Evolutionary conservation across 176 grass and related monocot species (phyloP), one percentile per base, ranked within the genome.

Genomic region (Cymbopogon citratus): DNA sequence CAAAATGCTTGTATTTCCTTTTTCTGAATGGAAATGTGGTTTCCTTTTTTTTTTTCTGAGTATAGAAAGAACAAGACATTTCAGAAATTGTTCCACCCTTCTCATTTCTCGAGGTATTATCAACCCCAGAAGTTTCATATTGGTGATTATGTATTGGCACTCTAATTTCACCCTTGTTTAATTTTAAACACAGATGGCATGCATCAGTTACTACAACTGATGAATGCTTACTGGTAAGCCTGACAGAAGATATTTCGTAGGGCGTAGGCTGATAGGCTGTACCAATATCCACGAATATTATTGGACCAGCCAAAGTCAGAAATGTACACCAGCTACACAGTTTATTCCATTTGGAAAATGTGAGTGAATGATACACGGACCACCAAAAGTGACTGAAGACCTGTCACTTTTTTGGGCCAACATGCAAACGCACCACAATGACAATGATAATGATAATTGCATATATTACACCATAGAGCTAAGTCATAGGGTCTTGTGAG

Each of bases 221-320:
- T 29, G 27, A 63, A 69, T 21, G 80, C 39, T 48, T 69, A 85
- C 34, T 0, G 7, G 54, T 43, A 63, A 80, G 40, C 23, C 31
- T 63, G 34, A 33, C 33, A 41, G 29, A 45, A 81, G 83, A 89
- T 85, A 85, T 77, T 81, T 77, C 44, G 12, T 72, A 85, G 87
- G 82, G 65, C 44, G 16, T 72, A 85, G 87, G 82, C 29, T 65
- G 43, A 65, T 77, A 85, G 70, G 40, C 43, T 85, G 13, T 77
- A 71, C 27, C 31, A 85, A 34, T 59, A 85, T 57, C 27, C 34
- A 77, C 34, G 70, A 71, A 85, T 77, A 89, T 85, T 85, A 26
- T 77, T 66, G 54, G 19, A 16, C 35, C 71, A 26, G 48, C 71
- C 34, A 63, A 75, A 76, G 71, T 46, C 11, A 1, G 56, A 76